Base-by-base conservation (phyloP, 345 rosid species). In the Ricinus communis region DNA sequence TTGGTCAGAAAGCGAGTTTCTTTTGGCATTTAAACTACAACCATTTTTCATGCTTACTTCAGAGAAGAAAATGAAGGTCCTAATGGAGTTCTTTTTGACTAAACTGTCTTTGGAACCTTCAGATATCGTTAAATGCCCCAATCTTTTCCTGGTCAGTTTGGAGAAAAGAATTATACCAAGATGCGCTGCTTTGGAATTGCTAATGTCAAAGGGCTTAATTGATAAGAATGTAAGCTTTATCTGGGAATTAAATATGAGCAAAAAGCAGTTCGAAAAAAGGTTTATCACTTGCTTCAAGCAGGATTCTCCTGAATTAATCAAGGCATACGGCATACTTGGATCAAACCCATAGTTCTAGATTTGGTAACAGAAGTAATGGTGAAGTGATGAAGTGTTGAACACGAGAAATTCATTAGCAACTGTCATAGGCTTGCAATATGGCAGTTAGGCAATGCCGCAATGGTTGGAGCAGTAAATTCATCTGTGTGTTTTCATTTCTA, bases 1-100 rank as follows among this genome's bases (percentile, higher is more conserved):
- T 22, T 81, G 76, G 84, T 81, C 81, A 11, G 79, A 77, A 25
- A 49, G 33, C 5, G 71, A 70, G 28, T 81, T 81, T 38, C 8
- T 14, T 5, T 70, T 66, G 14, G 84, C 84, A 12, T 77, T 81
- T 59, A 71, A 49, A 74, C 6, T 4, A 13, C 76, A 81, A 18
- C 79, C 84, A 4, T 12, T 62, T 8, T 3, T 74, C 8, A 67
- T 77, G 76, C 15, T 31, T 19, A 24, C 49, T 30, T 77, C 84
- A 0, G 62, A 46, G 47, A 54, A 68, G 27, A 81, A 81, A 74
- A 70, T 81, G 3, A 50, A 19, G 64, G 40, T 40, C 18, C 6
- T 74, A 45, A 74, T 77, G 84, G 74, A 74, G 36, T 77, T 77
- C 60, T 65, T 56, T 24, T 57, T 71, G 58, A 62, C 54, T 55